phyloP scores from a whole-genome alignment of 2,329 filamentous ascomycete species.

The Chrysoporthe deuterocubensis region DNA sequence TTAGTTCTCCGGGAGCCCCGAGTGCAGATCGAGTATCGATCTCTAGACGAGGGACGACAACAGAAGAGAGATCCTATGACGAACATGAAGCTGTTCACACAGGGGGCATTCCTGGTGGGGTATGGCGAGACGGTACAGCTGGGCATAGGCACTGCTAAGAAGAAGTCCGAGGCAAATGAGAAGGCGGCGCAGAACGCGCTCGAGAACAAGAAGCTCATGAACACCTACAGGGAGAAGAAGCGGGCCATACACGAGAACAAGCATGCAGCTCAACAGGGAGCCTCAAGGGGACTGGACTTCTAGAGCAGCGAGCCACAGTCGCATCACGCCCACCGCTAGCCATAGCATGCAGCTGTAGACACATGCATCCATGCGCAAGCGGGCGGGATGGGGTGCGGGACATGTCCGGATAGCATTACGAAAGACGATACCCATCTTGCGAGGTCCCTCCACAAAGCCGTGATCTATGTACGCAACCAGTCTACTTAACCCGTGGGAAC shows the following conservation, averaged over 20 bases:
- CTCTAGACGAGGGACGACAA: slow-evolving; percentile 42
- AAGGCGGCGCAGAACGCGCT: slow-evolving; percentile 69
- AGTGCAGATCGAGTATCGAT: slow-evolving; percentile 26
- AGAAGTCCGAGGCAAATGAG: slow-evolving; percentile 71
- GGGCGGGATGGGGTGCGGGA: not conserved
- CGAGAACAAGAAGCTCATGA: slow-evolving; percentile 67
- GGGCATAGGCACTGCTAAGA: slow-evolving; percentile 65
- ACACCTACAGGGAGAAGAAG: slow-evolving; percentile 53
- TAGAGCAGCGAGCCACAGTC: not conserved
- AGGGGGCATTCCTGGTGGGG: slow-evolving; percentile 69
- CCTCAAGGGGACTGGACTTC: slow-evolving; percentile 23
- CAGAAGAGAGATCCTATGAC: slow-evolving; percentile 56
- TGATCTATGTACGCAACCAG: not conserved
- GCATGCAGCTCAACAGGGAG: slow-evolving; percentile 20
- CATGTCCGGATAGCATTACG: not conserved
- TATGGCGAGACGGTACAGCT: slow-evolving; percentile 69
- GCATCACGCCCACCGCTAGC: not conserved
- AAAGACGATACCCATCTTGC: not conserved
- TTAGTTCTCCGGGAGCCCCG: slow-evolving; percentile 20
- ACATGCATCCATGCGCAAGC: not conserved
- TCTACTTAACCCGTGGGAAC: not conserved
- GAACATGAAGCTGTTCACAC: slow-evolving; percentile 61
- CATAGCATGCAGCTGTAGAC: not conserved
- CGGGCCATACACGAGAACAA: slow-evolving; percentile 20
- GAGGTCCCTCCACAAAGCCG: not conserved